A percentile compares a stretch with the other conserved stretches of the same genome.
phyloP scores from a whole-genome alignment of 306 rosid genomes.

The Prunus mira region DNA sequence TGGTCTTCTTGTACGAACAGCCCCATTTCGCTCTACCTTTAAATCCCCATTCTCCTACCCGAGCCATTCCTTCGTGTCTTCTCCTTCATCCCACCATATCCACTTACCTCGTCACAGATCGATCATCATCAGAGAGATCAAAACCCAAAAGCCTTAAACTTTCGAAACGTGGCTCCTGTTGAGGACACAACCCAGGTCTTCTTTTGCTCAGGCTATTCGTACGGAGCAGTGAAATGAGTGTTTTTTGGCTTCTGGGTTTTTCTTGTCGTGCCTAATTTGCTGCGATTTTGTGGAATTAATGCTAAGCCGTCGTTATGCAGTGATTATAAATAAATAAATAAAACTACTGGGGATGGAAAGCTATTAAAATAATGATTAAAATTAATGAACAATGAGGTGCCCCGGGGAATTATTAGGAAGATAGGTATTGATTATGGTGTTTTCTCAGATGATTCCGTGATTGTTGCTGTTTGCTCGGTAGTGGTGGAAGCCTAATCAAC shows the following conservation, averaged over 20 bases:
- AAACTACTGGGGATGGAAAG: too few relatives aligned
- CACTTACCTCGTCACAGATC: constrained; percentile 17
- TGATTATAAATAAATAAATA: neutral
- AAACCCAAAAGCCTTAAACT: neutral
- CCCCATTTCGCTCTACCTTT: constrained; percentile 61
- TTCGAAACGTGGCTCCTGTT: neutral
- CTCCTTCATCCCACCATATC: constrained; percentile 85
- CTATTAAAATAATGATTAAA: neutral
- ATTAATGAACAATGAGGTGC: neutral
- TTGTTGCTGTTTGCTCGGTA: constrained; percentile 20
- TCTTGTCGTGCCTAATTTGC: neutral
- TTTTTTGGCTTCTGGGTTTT: neutral
- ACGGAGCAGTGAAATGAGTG: neutral
- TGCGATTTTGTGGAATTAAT: neutral
- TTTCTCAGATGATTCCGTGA: constrained; percentile 27
- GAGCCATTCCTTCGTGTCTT: constrained; percentile 68
- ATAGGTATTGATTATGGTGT: neutral
- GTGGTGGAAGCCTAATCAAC: constrained; percentile 18
- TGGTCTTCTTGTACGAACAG: constrained; percentile 80
- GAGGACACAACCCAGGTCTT: neutral
- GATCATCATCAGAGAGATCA: constrained; percentile 2
- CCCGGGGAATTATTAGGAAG: neutral
- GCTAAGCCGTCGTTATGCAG: neutral
- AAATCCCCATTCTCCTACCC: constrained; percentile 57
- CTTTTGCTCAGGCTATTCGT: neutral